These are phyloP conservation scores for Paecilomyces sp. DNA, from an alignment of 2,329 filamentous ascomycete genomes.

Conservation along the genomic window DNA sequence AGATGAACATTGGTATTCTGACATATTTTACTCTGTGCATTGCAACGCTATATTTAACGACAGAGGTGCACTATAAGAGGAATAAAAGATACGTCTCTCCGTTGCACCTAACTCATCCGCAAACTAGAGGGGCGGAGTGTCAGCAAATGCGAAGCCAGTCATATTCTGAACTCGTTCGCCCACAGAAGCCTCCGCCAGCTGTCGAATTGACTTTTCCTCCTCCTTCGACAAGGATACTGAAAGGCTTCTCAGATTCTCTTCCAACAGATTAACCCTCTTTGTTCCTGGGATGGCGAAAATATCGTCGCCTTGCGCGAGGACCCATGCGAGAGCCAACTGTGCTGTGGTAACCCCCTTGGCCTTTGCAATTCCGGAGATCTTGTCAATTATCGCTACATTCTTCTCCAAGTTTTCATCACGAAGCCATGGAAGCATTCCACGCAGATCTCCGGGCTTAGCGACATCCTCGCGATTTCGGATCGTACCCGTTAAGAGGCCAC, in stretches of 20 bases:
- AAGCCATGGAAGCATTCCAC: constrained; percentile 43
- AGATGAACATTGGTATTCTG: no score
- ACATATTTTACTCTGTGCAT: no score
- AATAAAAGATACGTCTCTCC: no score
- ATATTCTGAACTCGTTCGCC: constrained; percentile 10
- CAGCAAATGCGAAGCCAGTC: constrained; percentile 10
- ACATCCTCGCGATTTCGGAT: constrained; percentile 34
- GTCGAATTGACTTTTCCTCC: background rate
- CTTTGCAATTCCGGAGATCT: constrained; percentile 42
- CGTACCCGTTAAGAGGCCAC: constrained; percentile 37
- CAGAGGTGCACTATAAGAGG: no score
- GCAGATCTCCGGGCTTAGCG: constrained; percentile 36
- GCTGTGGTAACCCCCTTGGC: constrained; percentile 48
- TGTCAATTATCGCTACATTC: constrained; percentile 49
- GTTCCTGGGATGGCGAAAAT: constrained; percentile 56
- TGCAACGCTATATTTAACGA: no score
- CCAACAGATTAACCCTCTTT: constrained; percentile 39
- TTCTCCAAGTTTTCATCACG: constrained; percentile 47
- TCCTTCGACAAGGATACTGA: background rate
- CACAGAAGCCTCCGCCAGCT: constrained; percentile 1
- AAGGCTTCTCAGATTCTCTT: constrained; percentile 33
- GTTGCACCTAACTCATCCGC: background rate
- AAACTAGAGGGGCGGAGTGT: constrained; percentile 8
- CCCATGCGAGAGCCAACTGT: constrained; percentile 58
- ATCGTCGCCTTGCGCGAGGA: constrained; percentile 53